phyloP scores from a whole-genome alignment of 805 yeast species.

The Saccharomycopsis lassenensis region DNA sequence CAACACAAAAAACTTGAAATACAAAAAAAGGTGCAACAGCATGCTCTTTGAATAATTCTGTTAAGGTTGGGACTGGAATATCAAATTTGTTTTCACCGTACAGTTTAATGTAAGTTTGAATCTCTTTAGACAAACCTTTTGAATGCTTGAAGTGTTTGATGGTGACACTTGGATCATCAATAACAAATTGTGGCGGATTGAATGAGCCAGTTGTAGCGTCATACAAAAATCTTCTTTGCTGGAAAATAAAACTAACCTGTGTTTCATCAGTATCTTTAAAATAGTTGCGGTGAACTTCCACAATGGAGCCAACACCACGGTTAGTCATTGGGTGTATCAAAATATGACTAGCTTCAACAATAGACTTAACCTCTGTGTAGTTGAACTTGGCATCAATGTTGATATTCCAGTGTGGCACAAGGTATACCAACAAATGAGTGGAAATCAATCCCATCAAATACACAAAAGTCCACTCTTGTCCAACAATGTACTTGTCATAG shows the following conservation, averaged over 20 bases:
- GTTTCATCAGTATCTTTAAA: constrained; percentile 45
- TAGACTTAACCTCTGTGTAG: constrained; percentile 39
- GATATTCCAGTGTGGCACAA: constrained; percentile 92
- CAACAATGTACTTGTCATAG: constrained; percentile 75
- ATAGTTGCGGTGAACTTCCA: constrained; percentile 43
- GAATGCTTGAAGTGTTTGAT: constrained; percentile 38
- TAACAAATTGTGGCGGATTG: constrained; percentile 66
- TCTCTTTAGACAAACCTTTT: constrained; percentile 26
- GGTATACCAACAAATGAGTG: constrained; percentile 63
- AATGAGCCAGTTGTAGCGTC: constrained; percentile 43
- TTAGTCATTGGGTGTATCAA: constrained; percentile 75
- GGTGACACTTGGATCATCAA: constrained; percentile 44
- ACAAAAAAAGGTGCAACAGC: constrained; percentile 98
- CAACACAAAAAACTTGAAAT: constrained; percentile 92
- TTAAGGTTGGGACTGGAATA: constrained; percentile 87
- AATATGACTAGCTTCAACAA: constrained; percentile 60
- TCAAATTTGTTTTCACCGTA: constrained; percentile 87
- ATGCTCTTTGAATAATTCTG: constrained; percentile 89
- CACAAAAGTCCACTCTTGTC: constrained; percentile 94
- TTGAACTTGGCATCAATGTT: constrained; percentile 60
- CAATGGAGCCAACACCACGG: constrained; percentile 77
- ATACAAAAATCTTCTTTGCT: constrained; percentile 81
- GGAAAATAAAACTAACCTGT: constrained; percentile 71
- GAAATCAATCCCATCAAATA: constrained; percentile 66
- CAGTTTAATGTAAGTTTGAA: constrained; percentile 35